Percentiles rank a stretch among this genome's conserved stretches.
Evolutionary conservation across 805 yeast species (phyloP).

Genomic region (Kluyveromyces nonfermentans): DNA sequence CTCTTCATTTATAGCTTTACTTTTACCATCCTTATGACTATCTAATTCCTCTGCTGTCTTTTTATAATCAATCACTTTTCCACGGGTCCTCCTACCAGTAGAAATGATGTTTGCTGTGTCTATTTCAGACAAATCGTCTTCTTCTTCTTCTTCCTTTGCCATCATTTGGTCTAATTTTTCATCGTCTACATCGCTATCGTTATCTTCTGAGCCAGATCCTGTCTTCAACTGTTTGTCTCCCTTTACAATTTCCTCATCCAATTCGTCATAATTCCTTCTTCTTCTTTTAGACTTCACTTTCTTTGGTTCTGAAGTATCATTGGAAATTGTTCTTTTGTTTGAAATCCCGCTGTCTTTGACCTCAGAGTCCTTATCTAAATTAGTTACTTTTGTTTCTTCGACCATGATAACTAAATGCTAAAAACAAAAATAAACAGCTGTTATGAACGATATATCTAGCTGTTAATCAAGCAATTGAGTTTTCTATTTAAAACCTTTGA

Average conservation of each 20-base stretch:
- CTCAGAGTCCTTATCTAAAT: neutral
- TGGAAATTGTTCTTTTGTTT: slow-evolving; percentile 5
- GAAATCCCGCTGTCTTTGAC: neutral
- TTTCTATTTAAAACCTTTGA: no score
- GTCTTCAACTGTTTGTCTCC: slow-evolving; percentile 35
- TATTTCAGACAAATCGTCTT: slow-evolving; percentile 71
- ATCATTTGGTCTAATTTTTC: slow-evolving; percentile 39
- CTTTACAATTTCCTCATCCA: slow-evolving; percentile 52
- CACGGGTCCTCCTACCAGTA: slow-evolving; percentile 84
- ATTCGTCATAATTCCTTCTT: slow-evolving; percentile 50
- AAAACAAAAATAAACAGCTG: no score
- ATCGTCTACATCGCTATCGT: slow-evolving; percentile 44
- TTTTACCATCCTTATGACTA: slow-evolving; percentile 31
- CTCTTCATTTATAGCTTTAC: slow-evolving; percentile 39
- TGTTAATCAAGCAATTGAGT: no score
- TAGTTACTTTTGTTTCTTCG: neutral
- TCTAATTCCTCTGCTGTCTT: slow-evolving; percentile 69
- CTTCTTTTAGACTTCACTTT: slow-evolving; percentile 19
- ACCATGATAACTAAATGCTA: no score
- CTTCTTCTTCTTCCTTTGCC: slow-evolving; percentile 56
- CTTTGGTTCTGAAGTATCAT: slow-evolving; percentile 12
- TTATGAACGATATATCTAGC: no score
- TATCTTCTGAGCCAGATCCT: slow-evolving; percentile 31
- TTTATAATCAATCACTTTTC: slow-evolving; percentile 75
- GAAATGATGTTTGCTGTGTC: slow-evolving; percentile 76